A percentile compares a stretch with the other conserved stretches of the same genome.
Conservation (phyloP, 805 yeast genomes). For the Huiozyma naganishii region DNA sequence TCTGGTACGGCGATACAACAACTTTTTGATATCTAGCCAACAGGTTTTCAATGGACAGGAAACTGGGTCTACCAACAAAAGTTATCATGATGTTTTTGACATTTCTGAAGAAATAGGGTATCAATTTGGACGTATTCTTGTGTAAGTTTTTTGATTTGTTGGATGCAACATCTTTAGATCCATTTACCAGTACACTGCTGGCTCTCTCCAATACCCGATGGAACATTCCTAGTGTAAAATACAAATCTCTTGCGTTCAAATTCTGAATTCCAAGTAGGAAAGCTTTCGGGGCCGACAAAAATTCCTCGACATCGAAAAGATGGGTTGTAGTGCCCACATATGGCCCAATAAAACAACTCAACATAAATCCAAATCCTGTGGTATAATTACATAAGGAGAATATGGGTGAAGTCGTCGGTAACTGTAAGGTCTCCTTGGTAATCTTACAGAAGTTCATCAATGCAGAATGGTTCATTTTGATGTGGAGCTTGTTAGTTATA, state of each 20-base stretch:
- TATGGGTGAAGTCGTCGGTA: slow-evolving; percentile 59
- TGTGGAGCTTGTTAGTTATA: slow-evolving; percentile 17
- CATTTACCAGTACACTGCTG: slow-evolving; percentile 31
- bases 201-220: slow-evolving; percentile 61
- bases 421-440: slow-evolving; percentile 83
- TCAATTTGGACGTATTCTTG: slow-evolving; percentile 6
- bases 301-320: slow-evolving; percentile 67
- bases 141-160: slow-evolving; percentile 2
- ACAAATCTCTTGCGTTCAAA: slow-evolving; percentile 75
- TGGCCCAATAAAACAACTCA: slow-evolving; percentile 73
- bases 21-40: slow-evolving; percentile 54
- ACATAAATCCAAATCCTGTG: slow-evolving; percentile 78
- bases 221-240: slow-evolving; percentile 75
- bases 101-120: slow-evolving; percentile 34
- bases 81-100: slow-evolving; percentile 79
- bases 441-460: slow-evolving; percentile 76
- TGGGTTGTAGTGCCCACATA: slow-evolving; percentile 82
- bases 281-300: slow-evolving; percentile 59
- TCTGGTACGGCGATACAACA: slow-evolving; percentile 52
- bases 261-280: slow-evolving; percentile 64
- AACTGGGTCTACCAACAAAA: slow-evolving; percentile 63
- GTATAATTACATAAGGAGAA: slow-evolving; percentile 82
- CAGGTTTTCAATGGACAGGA: slow-evolving; percentile 44
- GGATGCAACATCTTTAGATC: neutral
- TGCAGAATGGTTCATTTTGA: slow-evolving; percentile 41